Evolutionary conservation across 352 stramenopile species (phyloP), one percentile per base, ranked within the genome.

Genomic region (Phytophthora fragariae): DNA sequence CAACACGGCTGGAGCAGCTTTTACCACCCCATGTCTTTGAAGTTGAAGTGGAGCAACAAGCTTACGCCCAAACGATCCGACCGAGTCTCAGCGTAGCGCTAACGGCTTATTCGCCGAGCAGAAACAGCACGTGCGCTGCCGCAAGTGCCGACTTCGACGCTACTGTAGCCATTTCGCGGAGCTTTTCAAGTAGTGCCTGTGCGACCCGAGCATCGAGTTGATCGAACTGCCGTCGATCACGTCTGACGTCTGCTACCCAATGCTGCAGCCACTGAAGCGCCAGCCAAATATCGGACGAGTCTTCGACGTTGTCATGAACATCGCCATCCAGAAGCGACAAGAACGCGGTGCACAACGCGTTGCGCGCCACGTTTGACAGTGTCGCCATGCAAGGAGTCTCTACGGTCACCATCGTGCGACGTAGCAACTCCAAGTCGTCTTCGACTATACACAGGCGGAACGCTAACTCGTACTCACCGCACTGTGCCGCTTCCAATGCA

Each of bases 361-460:
- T 85, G 15, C 75, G 62, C 1, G 79, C 72, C 3, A 75, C 63
- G 35, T 39, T 62, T 0, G 81, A 88, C 15, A 92, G 70, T 5
- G 24, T 54, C n/a, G 57, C 15, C 68, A 84, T 79, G 21, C 75
- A 82, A 27, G 80, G 80, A 31, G 64, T 68, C 3, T 66, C 54
- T 14, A 85, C 55, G 17, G 76, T 57, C 0, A 54, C 50, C 65
- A 91, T 78, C 11, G 80, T 77, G 14, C 76, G 77, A 29, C 73
- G 75, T 37, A 92, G 60, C 33, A 91, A 44, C 33, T 52, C 46
- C 17, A 79, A 62, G 50, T 89, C 77, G 27, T 91, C 85, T 69
- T 89, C 85, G 8, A 92, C 46, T 31, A 91, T 79, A 44, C 75
- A 83, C 46, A 92, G 52, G 46, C 83, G 82, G 14, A 92, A 57